These are phyloP conservation scores for Syzygium syzygioides DNA, from an alignment of 441 rosid genomes.

Conservation along the genomic window DNA sequence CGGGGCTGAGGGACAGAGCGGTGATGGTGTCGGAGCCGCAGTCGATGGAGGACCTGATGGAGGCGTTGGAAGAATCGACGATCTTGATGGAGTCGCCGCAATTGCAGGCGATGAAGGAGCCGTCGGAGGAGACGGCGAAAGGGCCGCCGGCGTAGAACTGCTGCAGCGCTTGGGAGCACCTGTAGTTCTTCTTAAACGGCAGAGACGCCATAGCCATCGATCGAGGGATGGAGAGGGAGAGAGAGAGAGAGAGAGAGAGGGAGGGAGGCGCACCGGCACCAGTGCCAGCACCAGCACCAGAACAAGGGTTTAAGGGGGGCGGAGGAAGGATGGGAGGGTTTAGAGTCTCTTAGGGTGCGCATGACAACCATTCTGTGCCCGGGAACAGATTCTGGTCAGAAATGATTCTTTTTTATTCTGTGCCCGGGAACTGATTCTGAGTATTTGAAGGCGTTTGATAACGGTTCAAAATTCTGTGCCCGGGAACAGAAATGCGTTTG, in stretches of 20 bases:
- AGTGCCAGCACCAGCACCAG: neutral
- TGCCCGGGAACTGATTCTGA: no score
- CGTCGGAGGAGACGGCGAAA: slow-evolving; percentile 65
- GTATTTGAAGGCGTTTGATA: no score
- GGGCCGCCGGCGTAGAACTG: slow-evolving; percentile 94
- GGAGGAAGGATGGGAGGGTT: neutral
- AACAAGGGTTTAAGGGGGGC: neutral
- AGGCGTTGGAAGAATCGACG: slow-evolving; percentile 49
- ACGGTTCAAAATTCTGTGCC: no score
- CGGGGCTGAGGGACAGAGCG: slow-evolving; percentile 73
- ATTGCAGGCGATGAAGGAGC: slow-evolving; percentile 71
- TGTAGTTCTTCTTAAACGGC: slow-evolving; percentile 60
- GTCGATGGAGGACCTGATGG: slow-evolving; percentile 61
- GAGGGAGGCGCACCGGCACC: neutral
- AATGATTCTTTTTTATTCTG: no score
- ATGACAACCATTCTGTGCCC: no score
- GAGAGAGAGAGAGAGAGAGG: neutral
- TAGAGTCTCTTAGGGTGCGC: neutral
- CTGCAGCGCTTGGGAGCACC: slow-evolving; percentile 56
- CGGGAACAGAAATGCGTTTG: no score
- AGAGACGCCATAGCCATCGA: slow-evolving; percentile 34
- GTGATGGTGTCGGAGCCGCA: slow-evolving; percentile 64
- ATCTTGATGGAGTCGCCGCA: slow-evolving; percentile 74
- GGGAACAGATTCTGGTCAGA: no score
- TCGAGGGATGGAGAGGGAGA: neutral